Base-by-base conservation (phyloP, 352 stramenopile genomes). In the Lagenidium giganteum region DNA sequence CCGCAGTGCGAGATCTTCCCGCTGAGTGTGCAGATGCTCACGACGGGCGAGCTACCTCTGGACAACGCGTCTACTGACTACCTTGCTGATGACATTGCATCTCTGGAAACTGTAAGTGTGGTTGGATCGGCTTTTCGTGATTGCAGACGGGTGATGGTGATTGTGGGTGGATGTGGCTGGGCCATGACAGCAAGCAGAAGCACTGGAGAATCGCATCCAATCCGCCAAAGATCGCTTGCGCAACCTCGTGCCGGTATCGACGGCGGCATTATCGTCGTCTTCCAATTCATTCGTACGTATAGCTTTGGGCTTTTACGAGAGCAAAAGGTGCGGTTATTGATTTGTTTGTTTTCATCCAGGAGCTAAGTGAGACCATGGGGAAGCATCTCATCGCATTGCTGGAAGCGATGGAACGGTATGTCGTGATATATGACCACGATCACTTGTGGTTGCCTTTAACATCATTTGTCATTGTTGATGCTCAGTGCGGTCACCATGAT, bases 391-490 rank as follows among this genome's bases (percentile, higher is more conserved):
- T 42, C 30, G 43, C 68, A 18, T 58, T 45, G 4, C 40, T 66
- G 11, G 31, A 45, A 17, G 52, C 70, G 11, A 63, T 77, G 17
- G 51, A 70, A 7, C 47, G 54, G 54, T 63, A 43, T 32, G 61
- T 20, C n/a, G n/a, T n/a, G n/a, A n/a, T n/a, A n/a, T n/a, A n/a
- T n/a, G n/a, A n/a, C n/a, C n/a, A n/a, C n/a, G n/a, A n/a, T n/a
- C n/a, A n/a, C n/a, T n/a, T n/a, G n/a, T n/a, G n/a, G n/a, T n/a
- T n/a, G n/a, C n/a, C n/a, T n/a, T n/a, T n/a, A n/a, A n/a, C n/a
- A n/a, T n/a, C n/a, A n/a, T n/a, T n/a, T n/a, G n/a, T n/a, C n/a
- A n/a, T n/a, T 27, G 25, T 23, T 24, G 12, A n/a, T 13, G 16
- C 20, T 5, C 24, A 76, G 65, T 22, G 59, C 56, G 17, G 61